Conservation (phyloP, 2,329 filamentous ascomycete species). For the Diplodia intermedia region DNA sequence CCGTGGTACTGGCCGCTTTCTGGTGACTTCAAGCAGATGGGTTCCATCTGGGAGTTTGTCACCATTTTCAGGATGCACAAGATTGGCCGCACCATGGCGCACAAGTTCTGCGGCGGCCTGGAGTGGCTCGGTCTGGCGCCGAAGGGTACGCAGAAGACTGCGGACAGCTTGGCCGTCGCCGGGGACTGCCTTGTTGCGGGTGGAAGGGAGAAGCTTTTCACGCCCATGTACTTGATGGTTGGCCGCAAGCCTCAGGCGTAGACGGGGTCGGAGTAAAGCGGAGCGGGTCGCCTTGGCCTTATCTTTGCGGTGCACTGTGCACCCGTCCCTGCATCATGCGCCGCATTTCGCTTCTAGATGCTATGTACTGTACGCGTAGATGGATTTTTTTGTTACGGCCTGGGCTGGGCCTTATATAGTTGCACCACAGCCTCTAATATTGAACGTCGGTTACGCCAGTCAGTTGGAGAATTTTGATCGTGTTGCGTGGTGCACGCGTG, state of each 20-base stretch:
- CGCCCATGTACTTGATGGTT: constrained; percentile 98
- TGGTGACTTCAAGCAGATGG: constrained; percentile 83
- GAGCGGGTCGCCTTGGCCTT: constrained; percentile 1
- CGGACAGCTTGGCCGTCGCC: constrained; percentile 81
- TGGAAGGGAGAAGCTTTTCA: constrained; percentile 89
- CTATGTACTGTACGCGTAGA: constrained; percentile 26
- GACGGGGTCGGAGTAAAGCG: neutral
- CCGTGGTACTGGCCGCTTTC: constrained; percentile 96
- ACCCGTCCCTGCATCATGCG: constrained; percentile 5
- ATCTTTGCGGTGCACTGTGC: constrained; percentile 11
- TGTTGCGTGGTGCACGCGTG: neutral
- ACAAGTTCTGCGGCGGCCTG: constrained; percentile 77
- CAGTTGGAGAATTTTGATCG: neutral
- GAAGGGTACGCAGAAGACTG: constrained; percentile 89
- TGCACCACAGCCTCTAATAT: constrained; percentile 27
- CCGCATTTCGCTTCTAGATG: constrained; percentile 27
- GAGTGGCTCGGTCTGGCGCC: constrained; percentile 80
- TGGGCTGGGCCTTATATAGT: constrained; percentile 27
- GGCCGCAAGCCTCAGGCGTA: constrained; percentile 75
- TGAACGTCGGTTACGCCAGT: constrained; percentile 18
- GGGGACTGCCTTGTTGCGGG: constrained; percentile 87
- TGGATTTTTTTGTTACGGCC: constrained; percentile 26
- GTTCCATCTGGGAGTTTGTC: constrained; percentile 77
- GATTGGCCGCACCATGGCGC: constrained; percentile 75
- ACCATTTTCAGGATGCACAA: constrained; percentile 90